Conservation (phyloP, 257 asterid genomes). For the Galeopsis tetrahit region DNA sequence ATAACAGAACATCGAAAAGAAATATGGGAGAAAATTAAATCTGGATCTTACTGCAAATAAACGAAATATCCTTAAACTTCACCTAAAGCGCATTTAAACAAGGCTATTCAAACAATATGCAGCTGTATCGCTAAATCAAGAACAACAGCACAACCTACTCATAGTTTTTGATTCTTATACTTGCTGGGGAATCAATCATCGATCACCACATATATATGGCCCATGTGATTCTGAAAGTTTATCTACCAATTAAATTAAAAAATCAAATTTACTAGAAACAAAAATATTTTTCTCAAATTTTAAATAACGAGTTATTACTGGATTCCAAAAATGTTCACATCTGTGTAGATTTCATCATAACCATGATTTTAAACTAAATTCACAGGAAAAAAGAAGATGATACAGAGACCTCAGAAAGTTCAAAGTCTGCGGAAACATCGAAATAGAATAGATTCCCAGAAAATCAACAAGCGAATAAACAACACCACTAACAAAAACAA, state of each 20-base stretch:
- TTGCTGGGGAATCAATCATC: constrained; percentile 7
- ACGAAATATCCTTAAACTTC: constrained; percentile 10
- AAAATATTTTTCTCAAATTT: constrained; percentile 24
- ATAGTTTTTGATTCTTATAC: background rate
- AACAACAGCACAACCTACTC: background rate
- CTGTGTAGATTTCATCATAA: background rate
- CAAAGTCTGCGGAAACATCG: constrained; percentile 26
- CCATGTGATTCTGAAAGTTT: background rate
- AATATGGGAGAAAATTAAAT: constrained; percentile 2
- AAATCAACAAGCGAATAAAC: constrained; percentile 17
- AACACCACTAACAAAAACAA: background rate
- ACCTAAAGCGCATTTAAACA: constrained; percentile 1
- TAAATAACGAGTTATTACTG: constrained; percentile 1
- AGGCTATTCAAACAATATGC: background rate
- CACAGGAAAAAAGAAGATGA: background rate
- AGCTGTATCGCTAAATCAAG: background rate
- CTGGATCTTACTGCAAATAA: constrained; percentile 26
- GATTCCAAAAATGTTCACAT: background rate
- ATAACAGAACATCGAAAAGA: background rate
- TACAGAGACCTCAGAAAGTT: background rate
- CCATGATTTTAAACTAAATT: constrained; percentile 17
- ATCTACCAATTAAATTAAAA: background rate
- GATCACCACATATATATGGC: constrained; percentile 27
- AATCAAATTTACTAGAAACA: constrained; percentile 12
- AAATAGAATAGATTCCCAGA: constrained; percentile 10